Conservation (phyloP, 1,284 basidiomycete genomes). For the Coniferiporia sulphurascens region DNA sequence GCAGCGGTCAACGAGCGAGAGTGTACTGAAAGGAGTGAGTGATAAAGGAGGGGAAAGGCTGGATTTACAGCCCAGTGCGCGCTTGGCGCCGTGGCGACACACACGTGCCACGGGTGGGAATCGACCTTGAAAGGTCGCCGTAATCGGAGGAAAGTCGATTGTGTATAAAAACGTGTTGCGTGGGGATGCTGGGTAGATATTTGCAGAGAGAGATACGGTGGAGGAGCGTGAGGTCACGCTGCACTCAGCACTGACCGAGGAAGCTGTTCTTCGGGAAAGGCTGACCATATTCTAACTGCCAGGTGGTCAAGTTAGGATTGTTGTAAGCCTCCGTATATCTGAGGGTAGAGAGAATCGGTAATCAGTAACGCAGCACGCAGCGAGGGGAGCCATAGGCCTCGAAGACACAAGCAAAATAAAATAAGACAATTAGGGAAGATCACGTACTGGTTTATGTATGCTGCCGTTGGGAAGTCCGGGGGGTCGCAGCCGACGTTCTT, state of each 20-base stretch:
- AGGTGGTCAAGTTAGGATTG: conserved; percentile 39
- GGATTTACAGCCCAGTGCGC: too few relatives aligned
- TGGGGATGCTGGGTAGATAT: too few relatives aligned
- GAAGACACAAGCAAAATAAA: not conserved
- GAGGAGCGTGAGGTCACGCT: not conserved
- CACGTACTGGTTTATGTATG: conserved; percentile 52
- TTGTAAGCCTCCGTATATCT: conserved; percentile 37
- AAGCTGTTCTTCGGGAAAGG: conserved; percentile 9
- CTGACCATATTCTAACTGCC: conserved; percentile 30
- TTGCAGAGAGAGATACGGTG: not conserved
- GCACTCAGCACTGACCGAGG: conserved; percentile 1
- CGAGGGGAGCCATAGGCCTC: not conserved
- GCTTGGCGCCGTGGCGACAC: too few relatives aligned
- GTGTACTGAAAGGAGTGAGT: too few relatives aligned
- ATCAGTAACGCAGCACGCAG: not conserved
- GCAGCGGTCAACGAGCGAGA: too few relatives aligned
- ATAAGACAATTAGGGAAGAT: not conserved
- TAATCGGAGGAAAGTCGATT: too few relatives aligned
- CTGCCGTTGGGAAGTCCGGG: conserved; percentile 56
- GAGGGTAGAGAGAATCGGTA: not conserved
- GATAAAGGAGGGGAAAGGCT: too few relatives aligned
- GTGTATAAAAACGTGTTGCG: too few relatives aligned
- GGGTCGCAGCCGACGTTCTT: conserved; percentile 72
- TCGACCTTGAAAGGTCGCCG: too few relatives aligned
- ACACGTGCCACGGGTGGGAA: too few relatives aligned